phyloP scores from a whole-genome alignment of 208 protist genomes.

The Angomonas deanei region DNA sequence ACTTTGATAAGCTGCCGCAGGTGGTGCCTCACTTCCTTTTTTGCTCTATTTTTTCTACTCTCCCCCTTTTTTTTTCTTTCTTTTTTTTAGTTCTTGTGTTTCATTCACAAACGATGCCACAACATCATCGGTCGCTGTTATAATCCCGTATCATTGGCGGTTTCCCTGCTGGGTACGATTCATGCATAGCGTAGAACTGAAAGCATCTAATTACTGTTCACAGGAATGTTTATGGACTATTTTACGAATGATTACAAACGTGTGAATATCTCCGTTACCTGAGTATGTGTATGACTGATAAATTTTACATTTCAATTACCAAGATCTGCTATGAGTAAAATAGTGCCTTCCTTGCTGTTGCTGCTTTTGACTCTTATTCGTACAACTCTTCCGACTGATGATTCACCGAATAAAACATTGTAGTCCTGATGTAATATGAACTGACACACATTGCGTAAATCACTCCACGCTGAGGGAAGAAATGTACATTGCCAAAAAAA shows the following conservation, averaged over 20 bases:
- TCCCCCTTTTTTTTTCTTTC: slow-evolving; percentile 5
- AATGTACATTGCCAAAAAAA: not conserved
- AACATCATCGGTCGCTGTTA: slow-evolving; percentile 3
- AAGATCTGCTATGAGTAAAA: slow-evolving; percentile 76
- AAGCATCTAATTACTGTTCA: not conserved
- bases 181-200: slow-evolving; percentile 51
- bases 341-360: slow-evolving; percentile 1
- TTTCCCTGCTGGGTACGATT: slow-evolving; percentile 31
- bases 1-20: not conserved
- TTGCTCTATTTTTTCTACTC: not conserved
- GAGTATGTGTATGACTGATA: slow-evolving; percentile 50
- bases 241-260: not conserved
- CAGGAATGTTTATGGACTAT: not conserved
- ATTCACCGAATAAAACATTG: slow-evolving; percentile 12
- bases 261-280: slow-evolving; percentile 42
- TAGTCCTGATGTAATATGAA: slow-evolving; percentile 9
- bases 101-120: not conserved
- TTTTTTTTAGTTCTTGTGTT: not conserved
- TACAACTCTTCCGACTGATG: not conserved
- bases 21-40: not conserved
- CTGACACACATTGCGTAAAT: slow-evolving; percentile 19
- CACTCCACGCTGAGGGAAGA: slow-evolving; percentile 34
- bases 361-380: not conserved
- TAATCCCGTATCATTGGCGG: not conserved
- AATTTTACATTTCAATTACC: slow-evolving; percentile 55